These are phyloP conservation scores for Fragilaria radians DNA, from an alignment of 108 stramenopile genomes.

Conservation along the genomic window DNA sequence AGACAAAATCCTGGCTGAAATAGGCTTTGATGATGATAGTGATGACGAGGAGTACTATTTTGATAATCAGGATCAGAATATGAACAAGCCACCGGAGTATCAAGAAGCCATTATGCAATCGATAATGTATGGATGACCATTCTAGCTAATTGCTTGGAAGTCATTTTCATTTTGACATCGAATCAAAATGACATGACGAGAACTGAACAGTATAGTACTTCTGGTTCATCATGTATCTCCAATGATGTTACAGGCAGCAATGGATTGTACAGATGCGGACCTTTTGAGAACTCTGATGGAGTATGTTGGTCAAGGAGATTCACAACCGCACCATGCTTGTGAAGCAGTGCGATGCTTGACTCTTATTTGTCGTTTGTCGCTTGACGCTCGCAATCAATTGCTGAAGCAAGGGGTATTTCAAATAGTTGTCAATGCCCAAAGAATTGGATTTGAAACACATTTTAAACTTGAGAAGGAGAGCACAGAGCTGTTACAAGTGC, in stretches of 20 bases:
- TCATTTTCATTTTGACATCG: background rate
- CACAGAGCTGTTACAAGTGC: no score
- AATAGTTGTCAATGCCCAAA: no score
- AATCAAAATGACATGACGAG: no score
- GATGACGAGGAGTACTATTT: slow-evolving; percentile 6
- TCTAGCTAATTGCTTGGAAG: background rate
- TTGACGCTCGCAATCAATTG: no score
- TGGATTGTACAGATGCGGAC: background rate
- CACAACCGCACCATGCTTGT: slow-evolving; percentile 1
- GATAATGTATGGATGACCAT: background rate
- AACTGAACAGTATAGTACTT: no score
- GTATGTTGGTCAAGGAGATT: background rate
- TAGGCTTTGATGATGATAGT: slow-evolving; percentile 1
- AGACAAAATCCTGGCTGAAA: background rate
- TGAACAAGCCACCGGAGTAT: background rate
- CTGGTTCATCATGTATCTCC: no score
- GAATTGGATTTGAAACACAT: no score
- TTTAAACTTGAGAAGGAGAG: no score
- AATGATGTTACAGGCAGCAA: no score
- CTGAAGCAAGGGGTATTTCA: no score
- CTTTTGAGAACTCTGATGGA: background rate
- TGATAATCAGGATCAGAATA: background rate
- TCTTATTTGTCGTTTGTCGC: background rate
- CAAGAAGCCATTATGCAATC: background rate
- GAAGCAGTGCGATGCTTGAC: background rate